These are phyloP conservation scores for Dioszegia hungarica DNA, from an alignment of 768 basidiomycete species.

Conservation along the genomic window DNA sequence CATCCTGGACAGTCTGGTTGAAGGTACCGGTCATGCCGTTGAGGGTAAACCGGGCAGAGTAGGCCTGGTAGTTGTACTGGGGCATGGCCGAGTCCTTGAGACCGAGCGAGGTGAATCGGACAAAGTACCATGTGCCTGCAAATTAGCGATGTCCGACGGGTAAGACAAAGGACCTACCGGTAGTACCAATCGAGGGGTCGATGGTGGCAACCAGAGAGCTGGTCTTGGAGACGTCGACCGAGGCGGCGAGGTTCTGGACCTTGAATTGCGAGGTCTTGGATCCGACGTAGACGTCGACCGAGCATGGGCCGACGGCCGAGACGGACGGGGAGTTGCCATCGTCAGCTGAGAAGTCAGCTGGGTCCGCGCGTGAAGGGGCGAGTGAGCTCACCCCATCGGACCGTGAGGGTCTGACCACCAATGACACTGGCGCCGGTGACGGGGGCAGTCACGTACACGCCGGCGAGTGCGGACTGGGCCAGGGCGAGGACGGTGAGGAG, in stretches of 20 bases:
- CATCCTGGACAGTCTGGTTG: constrained; percentile 54
- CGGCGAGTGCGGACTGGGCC: constrained; percentile 40
- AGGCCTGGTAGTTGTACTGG: constrained; percentile 62
- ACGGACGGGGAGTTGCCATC: constrained; percentile 43
- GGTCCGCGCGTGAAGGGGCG: background rate
- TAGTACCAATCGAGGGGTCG: constrained; percentile 38
- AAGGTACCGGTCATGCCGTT: constrained; percentile 68
- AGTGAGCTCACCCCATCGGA: constrained; percentile 42
- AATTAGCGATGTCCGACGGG: background rate
- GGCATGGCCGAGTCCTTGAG: constrained; percentile 57
- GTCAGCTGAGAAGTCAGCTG: constrained; percentile 28
- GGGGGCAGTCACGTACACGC: constrained; percentile 45
- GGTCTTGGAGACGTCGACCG: constrained; percentile 44
- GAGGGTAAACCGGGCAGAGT: constrained; percentile 70
- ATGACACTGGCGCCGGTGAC: constrained; percentile 23
- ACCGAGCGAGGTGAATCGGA: constrained; percentile 64
- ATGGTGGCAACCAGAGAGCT: constrained; percentile 34
- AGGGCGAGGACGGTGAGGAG: constrained; percentile 20
- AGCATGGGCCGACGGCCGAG: constrained; percentile 33
- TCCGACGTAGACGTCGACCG: constrained; percentile 47
- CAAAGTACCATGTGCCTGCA: constrained; percentile 55
- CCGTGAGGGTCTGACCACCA: constrained; percentile 41
- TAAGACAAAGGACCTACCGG: background rate
- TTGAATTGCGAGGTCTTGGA: constrained; percentile 37
- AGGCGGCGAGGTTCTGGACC: constrained; percentile 45